phyloP scores from a whole-genome alignment of 169 alveolate species.

The Eimeria necatrix region DNA sequence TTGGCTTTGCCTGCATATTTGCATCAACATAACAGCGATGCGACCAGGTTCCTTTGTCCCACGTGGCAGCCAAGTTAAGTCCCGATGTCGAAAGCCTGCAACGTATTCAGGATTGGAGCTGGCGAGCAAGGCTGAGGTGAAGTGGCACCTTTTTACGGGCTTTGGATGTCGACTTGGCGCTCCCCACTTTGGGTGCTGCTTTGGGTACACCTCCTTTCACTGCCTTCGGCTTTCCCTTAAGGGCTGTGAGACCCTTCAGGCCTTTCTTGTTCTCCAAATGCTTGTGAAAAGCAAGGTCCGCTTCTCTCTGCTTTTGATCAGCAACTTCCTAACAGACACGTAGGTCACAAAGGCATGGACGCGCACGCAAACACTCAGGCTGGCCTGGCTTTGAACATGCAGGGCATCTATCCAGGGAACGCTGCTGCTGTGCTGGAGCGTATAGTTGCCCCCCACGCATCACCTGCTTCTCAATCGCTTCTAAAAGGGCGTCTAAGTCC shows the following conservation, averaged over 20 bases:
- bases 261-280: slow-evolving; percentile 48
- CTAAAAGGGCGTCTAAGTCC: slow-evolving; percentile 79
- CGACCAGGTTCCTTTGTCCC: too few relatives aligned
- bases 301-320: slow-evolving; percentile 68
- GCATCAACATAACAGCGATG: not conserved
- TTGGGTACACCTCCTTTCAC: slow-evolving; percentile 41
- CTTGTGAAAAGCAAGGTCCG: slow-evolving; percentile 65
- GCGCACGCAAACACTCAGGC: too few relatives aligned
- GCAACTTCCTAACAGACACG: slow-evolving; percentile 42
- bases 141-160: slow-evolving; percentile 29
- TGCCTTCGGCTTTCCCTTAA: slow-evolving; percentile 53
- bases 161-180: slow-evolving; percentile 70
- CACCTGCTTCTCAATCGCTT: slow-evolving; percentile 81
- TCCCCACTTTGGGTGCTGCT: slow-evolving; percentile 67
- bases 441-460: too few relatives aligned
- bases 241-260: slow-evolving; percentile 67
- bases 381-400: too few relatives aligned
- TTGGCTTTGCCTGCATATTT: slow-evolving; percentile 17
- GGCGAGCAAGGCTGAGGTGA: too few relatives aligned
- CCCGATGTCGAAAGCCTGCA: too few relatives aligned
- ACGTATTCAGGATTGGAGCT: too few relatives aligned
- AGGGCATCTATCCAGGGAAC: too few relatives aligned
- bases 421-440: too few relatives aligned
- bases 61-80: too few relatives aligned
- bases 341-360: too few relatives aligned